Base-by-base conservation (phyloP, 306 rosid genomes). In the Prunus campanulata region DNA sequence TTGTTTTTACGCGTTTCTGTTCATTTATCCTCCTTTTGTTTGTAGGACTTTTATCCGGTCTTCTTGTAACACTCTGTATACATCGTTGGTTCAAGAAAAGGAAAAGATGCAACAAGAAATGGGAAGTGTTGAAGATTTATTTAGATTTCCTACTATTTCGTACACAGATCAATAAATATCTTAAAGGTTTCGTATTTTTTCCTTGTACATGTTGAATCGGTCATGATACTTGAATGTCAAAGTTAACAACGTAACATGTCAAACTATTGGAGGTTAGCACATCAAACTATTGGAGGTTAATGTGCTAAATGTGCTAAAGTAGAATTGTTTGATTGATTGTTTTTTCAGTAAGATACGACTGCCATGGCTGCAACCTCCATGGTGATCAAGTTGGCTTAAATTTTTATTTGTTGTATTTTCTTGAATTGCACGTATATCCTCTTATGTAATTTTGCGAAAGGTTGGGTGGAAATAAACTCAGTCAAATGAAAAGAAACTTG, bases 91-190 rank as follows among this genome's bases (percentile, higher is more conserved):
- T 39, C 67, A 65, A 22, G 55, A 47, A 44, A 39, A 46, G 71
- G 60, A 29, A 46, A 49, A 57, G 49, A 59, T 74, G 54, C 70
- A 49, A 42, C 63, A 55, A 68, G 69, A 66, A 71, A 74, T 59
- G 24, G 22, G 29, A 8, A 6, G 68, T 52, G 59, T 52, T 52
- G 44, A 20, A 6, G 1, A 16, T 75, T 68, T 18, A 8, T 57
- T 49, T 50, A 55, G 44, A 22, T 35, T 50, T 22, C 12, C 11
- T 15, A 30, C 10, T 60, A 18, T 35, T 73, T 54, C 18, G 20
- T 49, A 39, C 70, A 59, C 30, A 22, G 56, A 49, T 59, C 19
- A 49, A 47, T 68, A 49, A 25, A 14, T 16, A 20, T 39, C 48
- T 1, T 10, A 46, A 57, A 20, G 39, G 52, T 14, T 72, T 22